These are phyloP conservation scores for Fusarium sp. DNA, from an alignment of 2,329 filamentous ascomycete genomes.

Conservation along the genomic window DNA sequence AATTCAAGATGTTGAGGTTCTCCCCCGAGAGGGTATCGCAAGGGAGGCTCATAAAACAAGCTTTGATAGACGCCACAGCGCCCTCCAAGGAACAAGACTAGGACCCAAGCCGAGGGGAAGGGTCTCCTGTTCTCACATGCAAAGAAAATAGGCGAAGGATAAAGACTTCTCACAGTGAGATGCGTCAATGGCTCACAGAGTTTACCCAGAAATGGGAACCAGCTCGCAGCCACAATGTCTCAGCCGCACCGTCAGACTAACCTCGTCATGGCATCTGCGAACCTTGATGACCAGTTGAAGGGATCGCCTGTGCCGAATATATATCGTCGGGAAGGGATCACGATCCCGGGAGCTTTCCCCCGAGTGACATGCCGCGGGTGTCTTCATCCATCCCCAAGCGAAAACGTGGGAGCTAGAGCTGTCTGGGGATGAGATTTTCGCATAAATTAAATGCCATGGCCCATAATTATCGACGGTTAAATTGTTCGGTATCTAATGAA, in stretches of 20 bases:
- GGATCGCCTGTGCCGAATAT: neutral
- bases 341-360: neutral
- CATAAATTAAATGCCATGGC: neutral
- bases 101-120: neutral
- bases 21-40: accelerated
- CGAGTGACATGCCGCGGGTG: neutral
- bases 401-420: neutral
- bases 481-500: neutral
- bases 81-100: neutral
- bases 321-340: neutral
- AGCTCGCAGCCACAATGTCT: neutral
- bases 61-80: neutral
- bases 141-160: neutral
- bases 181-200: neutral
- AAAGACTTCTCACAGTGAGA: neutral
- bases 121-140: too few relatives aligned
- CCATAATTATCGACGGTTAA: neutral
- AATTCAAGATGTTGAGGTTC: too few relatives aligned
- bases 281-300: neutral
- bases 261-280: accelerated
- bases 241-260: neutral
- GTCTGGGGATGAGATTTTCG: neutral
- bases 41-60: neutral
- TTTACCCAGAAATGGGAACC: neutral
- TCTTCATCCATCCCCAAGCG: neutral